Evolutionary conservation across 768 basidiomycete genomes (phyloP), one percentile per base, ranked within the genome.

Genomic region (Lentinula sp.): DNA sequence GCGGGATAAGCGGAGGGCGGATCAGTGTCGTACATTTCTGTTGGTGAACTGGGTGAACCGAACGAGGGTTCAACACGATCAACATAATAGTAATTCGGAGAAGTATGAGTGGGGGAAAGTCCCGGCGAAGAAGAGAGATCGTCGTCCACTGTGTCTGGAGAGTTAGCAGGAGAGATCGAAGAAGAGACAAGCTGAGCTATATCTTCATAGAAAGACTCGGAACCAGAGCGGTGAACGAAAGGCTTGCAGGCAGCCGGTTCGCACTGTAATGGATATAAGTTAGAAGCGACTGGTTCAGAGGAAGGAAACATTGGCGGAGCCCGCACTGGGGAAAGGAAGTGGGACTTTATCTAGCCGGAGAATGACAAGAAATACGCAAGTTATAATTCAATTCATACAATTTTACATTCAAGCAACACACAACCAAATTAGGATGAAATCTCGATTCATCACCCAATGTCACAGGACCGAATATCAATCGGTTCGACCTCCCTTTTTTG

Each of bases 131-230:
- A 52, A 15, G 61, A 50, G 3, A 51, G 65, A 57, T 74, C 69
- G 65, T 76, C 74, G 69, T 78, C 78, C 69, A 76, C 65, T 57
- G 70, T 71, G 63, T 66, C 68, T 16, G 70, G 64, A 2, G 69
- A 73, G 10, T 73, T 68, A 66, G 65, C 57, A 54, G 70, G 69
- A 49, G 70, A 66, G 54, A 71, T 50, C 36, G 64, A 66, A 56
- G 65, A 37, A 33, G 68, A 59, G 6, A 69, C 63, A 39, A 71
- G 64, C 28, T 61, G 65, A 39, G 68, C 60, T 18, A 70, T 63
- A 59, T 71, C 65, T 62, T 67, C 28, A 64, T 71, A 67, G 65
- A 64, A 66, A 59, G 62, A 39, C 52, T 48, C 42, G 53, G 32
- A 66, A 23, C 33, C 36, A 39, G 53, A 54, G 55, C 55, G 55